Base-by-base conservation (phyloP, 1,139 yeast species). In the Yamadazyma pseudoaaseri region DNA sequence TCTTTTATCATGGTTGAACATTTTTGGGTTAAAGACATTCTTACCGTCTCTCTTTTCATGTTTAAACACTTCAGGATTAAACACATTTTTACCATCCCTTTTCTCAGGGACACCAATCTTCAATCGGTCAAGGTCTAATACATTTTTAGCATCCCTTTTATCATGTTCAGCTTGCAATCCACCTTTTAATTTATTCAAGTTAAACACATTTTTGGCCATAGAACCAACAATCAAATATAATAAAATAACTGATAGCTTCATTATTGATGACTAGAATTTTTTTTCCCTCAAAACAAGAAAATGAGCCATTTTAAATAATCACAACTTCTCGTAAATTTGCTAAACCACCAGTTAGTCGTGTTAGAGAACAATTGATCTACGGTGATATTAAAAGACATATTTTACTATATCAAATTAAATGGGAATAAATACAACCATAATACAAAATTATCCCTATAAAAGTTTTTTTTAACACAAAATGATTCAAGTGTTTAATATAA, bases 401-500 rank as follows among this genome's bases (percentile, higher is more conserved):
- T 11, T 10, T 10, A 22, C 7, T 25, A 25, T 16, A 25, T 12
- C 27, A 20, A 16, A 29, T 29, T 22, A 29, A 16, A 5, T 16
- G 32, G 31, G 31, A 29, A 20, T 15, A 29, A 22, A 29, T 23
- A 29, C 32, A 29, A 29, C 27, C 32, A 23, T 29, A 29, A 29
- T 29, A 29, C 32, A 29, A 29, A 29, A 20, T 23, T 16, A 20
- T 18, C 32, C 32, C 32, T 15, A 21, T 12, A 29, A 29, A 9
- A 21, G 9, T 28, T 28, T 28, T 22, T 28, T 12, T 20, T 15
- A 15, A 14, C 18, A 28, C 7, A 9, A 12, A 28, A 28, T 16
- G 18, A 20, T 21, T 20, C 10, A 22, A 13, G 27, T 18, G 7
- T 29, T 25, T 77, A 83, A 64, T 80, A 75, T 53, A 83, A 64